Base-by-base conservation (phyloP, 2,329 filamentous ascomycete species). In the Fusarium pilosicola region DNA sequence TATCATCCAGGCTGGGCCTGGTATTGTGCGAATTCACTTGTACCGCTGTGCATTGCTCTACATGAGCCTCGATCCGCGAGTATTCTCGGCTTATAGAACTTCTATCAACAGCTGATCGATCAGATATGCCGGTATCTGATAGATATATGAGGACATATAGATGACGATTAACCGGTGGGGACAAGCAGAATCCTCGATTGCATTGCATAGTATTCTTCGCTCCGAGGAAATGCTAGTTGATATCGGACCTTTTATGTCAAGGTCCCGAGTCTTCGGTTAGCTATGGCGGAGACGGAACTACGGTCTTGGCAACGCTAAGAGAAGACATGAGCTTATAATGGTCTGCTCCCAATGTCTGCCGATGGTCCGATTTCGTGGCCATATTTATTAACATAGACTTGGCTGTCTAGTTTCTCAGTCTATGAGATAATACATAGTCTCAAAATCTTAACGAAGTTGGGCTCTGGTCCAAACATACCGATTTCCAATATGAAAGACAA, bases 171-270 rank as follows among this genome's bases (percentile, higher is more conserved):
- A 15, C 30, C 28, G 11, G 7, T 0, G 2, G 6, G 9, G 11
- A 0, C 0, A 18, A 24, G 7, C 5, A 7, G 20, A 17, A 17
- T 0, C 6, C 46, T n/a, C 22, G 4, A 17, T 30, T 4, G 4
- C 6, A 34, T 34, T 34, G 32, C 32, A 34, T 34, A 34, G 14
- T 15, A 6, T 18, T 49, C 14, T 5, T 18, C 22, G 7, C 4
- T 38, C 24, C 24, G 32, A 36, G 49, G 32, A 54, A 15, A 36
- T 28, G 10, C 5, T 54, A 15, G 17, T 26, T 14, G 4, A 26
- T 26, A 15, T 24, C 32, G 42, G 42, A 8, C 42, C 32, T 28
- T 58, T 58, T 38, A 44, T 59, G 55, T 59, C 32, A 59, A 30
- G 42, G 4, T n/a, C 17, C 41, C 30, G 55, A 48, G n/a, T 28